Conservation (phyloP, 1,139 yeast species). For the Wickerhamiella infanticola region DNA sequence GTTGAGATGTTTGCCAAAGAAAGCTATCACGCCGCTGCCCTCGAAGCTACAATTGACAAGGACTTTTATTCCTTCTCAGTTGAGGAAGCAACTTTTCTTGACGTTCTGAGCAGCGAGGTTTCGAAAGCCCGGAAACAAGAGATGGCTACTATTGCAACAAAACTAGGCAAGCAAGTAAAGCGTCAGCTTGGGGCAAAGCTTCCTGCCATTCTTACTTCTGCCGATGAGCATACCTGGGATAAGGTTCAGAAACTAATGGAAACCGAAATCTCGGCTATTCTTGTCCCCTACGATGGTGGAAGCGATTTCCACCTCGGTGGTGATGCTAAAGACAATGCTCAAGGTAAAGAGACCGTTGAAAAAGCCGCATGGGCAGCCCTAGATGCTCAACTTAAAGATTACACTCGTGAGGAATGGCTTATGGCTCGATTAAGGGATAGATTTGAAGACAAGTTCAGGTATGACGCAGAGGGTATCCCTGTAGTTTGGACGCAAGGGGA, state of each 20-base stretch:
- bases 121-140: slow-evolving; percentile 34
- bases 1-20: slow-evolving; percentile 17
- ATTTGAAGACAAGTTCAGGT: slow-evolving; percentile 72
- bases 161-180: slow-evolving; percentile 17
- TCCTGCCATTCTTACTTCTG: slow-evolving; percentile 29
- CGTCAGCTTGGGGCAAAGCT: slow-evolving; percentile 18
- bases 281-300: slow-evolving; percentile 19
- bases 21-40: slow-evolving; percentile 19
- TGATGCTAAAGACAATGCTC: slow-evolving; percentile 28
- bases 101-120: slow-evolving; percentile 19
- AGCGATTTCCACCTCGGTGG: slow-evolving; percentile 58
- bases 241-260: slow-evolving; percentile 36
- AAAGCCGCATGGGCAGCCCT: slow-evolving; percentile 52
- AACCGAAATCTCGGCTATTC: slow-evolving; percentile 22
- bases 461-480: slow-evolving; percentile 72
- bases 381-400: slow-evolving; percentile 42
- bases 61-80: slow-evolving; percentile 17
- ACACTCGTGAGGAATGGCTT: slow-evolving; percentile 24
- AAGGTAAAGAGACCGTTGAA: slow-evolving; percentile 31
- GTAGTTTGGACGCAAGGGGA: slow-evolving; percentile 59
- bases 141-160: slow-evolving; percentile 26
- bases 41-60: slow-evolving; percentile 17
- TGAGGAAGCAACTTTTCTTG: slow-evolving; percentile 22
- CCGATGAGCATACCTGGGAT: slow-evolving; percentile 41
- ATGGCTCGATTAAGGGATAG: slow-evolving; percentile 27